Percentiles rank a stretch among this genome's conserved stretches.
These are phyloP conservation scores for Nicotiana knightiana DNA, from an alignment of 257 asterid genomes.

Conservation along the genomic window DNA sequence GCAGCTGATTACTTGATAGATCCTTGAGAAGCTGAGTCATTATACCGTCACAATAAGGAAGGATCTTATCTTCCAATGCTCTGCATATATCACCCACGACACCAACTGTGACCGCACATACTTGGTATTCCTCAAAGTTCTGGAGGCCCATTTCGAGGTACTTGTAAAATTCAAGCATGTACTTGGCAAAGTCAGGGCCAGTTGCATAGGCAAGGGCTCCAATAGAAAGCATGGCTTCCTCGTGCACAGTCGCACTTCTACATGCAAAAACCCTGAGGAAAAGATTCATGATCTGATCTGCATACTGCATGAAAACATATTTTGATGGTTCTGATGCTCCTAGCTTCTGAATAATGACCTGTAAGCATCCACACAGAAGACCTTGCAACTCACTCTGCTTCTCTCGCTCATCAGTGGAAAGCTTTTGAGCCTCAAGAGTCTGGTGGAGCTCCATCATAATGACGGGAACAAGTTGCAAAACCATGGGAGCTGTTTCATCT, in stretches of 20 bases:
- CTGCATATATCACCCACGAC: conserved; percentile 89
- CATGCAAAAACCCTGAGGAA: conserved; percentile 70
- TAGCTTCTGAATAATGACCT: conserved; percentile 72
- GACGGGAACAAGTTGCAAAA: conserved; percentile 66
- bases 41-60: conserved; percentile 78
- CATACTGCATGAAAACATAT: conserved; percentile 57
- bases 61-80: conserved; percentile 69
- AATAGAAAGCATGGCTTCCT: conserved; percentile 92
- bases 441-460: conserved; percentile 77
- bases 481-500: conserved; percentile 66
- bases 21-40: conserved; percentile 80
- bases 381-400: conserved; percentile 76
- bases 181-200: conserved; percentile 64
- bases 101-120: conserved; percentile 84
- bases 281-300: conserved; percentile 78
- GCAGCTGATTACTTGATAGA: conserved; percentile 71
- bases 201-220: conserved; percentile 78
- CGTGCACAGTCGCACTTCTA: conserved; percentile 84
- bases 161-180: conserved; percentile 80
- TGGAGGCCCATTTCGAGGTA: conserved; percentile 88
- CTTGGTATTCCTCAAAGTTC: conserved; percentile 88
- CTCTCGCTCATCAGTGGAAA: conserved; percentile 68
- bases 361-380: conserved; percentile 80
- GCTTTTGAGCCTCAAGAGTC: conserved; percentile 63
- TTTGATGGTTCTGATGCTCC: conserved; percentile 60